Conservation (phyloP, 2,329 filamentous ascomycete species). For the Sclerotinia trifoliorum region DNA sequence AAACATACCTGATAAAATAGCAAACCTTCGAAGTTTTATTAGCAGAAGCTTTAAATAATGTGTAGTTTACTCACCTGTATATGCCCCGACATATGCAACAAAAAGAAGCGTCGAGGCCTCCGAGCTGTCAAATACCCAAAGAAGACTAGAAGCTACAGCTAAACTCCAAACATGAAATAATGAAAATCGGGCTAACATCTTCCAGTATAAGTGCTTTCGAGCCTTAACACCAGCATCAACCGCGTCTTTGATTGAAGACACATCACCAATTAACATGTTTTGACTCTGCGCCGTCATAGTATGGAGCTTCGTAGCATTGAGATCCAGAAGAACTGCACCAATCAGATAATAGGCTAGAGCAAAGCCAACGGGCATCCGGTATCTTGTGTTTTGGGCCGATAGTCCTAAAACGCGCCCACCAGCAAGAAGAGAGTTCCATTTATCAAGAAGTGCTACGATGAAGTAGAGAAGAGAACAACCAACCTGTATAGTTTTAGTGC, state of each 20-base stretch:
- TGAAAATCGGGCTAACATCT: constrained; percentile 46
- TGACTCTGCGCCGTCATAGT: constrained; percentile 19
- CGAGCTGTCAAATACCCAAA: constrained; percentile 52
- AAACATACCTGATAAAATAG: constrained; percentile 20
- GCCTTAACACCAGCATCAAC: constrained; percentile 34
- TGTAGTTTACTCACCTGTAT: constrained; percentile 39
- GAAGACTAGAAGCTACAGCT: constrained; percentile 44
- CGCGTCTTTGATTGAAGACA: constrained; percentile 20
- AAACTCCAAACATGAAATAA: constrained; percentile 44
- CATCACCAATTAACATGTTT: constrained; percentile 16
- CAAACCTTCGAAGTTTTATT: constrained; percentile 3
- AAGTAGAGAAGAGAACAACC: constrained; percentile 41
- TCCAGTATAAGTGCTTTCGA: constrained; percentile 40
- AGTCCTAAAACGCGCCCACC: constrained; percentile 41
- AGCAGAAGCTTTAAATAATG: background rate
- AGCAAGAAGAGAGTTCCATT: constrained; percentile 37
- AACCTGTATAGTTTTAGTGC: constrained; percentile 21
- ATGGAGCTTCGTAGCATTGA: constrained; percentile 18
- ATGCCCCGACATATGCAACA: constrained; percentile 39
- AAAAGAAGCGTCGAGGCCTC: constrained; percentile 49
- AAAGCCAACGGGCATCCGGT: constrained; percentile 47
- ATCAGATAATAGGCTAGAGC: constrained; percentile 45
- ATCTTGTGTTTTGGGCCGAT: constrained; percentile 38
- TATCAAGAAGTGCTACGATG: constrained; percentile 40
- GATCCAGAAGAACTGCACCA: constrained; percentile 43